Conservation (phyloP, 2,329 filamentous ascomycete species). For the Claviceps fusiformis region DNA sequence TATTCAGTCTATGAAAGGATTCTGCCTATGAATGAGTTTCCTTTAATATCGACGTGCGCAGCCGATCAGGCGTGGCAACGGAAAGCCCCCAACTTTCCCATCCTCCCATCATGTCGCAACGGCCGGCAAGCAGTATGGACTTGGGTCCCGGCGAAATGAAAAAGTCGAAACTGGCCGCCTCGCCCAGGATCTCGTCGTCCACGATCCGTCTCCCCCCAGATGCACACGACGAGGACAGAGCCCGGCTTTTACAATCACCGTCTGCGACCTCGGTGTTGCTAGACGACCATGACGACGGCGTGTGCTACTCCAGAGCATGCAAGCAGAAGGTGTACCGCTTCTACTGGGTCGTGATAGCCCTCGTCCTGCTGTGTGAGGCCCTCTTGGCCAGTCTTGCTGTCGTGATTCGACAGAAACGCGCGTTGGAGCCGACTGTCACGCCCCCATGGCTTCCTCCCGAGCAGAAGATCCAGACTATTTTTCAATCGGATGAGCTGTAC, state of each 20-base stretch:
- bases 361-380: background rate
- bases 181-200: background rate
- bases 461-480: background rate
- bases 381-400: background rate
- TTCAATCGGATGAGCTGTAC: background rate
- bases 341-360: background rate
- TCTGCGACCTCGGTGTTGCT: background rate
- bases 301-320: background rate
- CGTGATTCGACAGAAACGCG: background rate
- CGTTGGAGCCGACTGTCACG: background rate
- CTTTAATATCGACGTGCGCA: background rate
- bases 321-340: background rate
- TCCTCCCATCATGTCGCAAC: background rate
- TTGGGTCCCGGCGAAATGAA: background rate
- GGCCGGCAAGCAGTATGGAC: background rate
- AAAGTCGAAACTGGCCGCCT: background rate
- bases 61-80: background rate
- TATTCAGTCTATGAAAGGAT: too few species aligned
- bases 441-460: background rate
- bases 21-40: too few species aligned
- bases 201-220: background rate
- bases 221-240: background rate
- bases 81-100: background rate
- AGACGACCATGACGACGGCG: background rate
- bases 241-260: background rate